Base-by-base conservation (phyloP, 2,329 filamentous ascomycete genomes). In the Cryphonectria radicalis region DNA sequence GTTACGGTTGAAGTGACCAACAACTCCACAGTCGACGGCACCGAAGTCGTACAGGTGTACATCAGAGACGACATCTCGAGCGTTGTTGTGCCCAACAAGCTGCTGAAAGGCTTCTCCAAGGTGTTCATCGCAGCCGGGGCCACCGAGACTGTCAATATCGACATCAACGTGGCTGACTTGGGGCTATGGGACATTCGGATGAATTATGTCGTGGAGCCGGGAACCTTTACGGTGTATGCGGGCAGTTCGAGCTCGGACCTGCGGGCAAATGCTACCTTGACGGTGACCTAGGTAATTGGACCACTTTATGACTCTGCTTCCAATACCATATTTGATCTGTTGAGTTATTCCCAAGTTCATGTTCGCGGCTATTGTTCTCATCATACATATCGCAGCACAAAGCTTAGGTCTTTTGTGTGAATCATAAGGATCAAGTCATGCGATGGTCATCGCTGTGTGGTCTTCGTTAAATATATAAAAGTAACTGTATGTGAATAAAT, bases 151-250 rank as follows among this genome's bases (percentile, higher is more conserved):
- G 82, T 86, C 53, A 76, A 81, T 46, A 82, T 92, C 37, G 82
- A 86, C 46, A 76, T 84, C 66, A 84, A 87, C 72, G 90, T 91
- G 77, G 85, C 88, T 14, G 78, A 86, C 35, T 83, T 91, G 73
- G 86, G 86, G 13, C 82, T 89, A 1, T 90, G 88, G 63, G 81
- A 90, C 77, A 87, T 84, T 0, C 84, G 84, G 73, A 91, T 93
- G 89, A 81, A 90, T 78, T 93, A 93, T 79, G 90, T 92, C 35
- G 91, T 94, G 53, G 92, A 94, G 84, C 87, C 87, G 3, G 92
- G 92, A 1, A 86, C 90, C 57, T 94, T 93, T 78, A 80, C 84
- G 6, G 82, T 93, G 13, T 82, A 85, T 69, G 86, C 91, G 22
- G 92, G 91, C n/a, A 85, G 82, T 68, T 87, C 86, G 35, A 91